Base-by-base conservation (phyloP, 352 stramenopile species). In the Plasmopara muralis region DNA sequence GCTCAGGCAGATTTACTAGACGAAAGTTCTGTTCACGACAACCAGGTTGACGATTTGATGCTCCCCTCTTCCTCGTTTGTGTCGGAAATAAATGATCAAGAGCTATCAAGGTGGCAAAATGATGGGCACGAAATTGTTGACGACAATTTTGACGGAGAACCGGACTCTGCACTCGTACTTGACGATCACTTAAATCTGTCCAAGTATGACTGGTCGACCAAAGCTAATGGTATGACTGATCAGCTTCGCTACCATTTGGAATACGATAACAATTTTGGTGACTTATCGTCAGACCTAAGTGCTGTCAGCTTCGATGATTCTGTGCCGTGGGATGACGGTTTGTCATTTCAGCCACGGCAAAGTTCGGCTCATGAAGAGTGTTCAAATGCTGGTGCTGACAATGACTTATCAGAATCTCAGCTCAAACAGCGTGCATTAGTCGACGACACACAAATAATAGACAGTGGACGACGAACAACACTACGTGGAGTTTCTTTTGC, bases 221-320 rank as follows among this genome's bases (percentile, higher is more conserved):
- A 43, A 7, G 55, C 42, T 20, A 40, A 47, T 10, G 48, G 44
- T 41, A 53, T 51, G 16, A 53, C 33, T 9, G 50, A 59, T 29
- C 43, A 57, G 10, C 30, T 60, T 47, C 59, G 54, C 14, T 57
- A 55, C 43, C 55, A 60, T 35, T 73, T 69, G 47, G 53, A 43
- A 44, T 60, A 57, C 12, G 41, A 54, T 2, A 43, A 56, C 35
- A 42, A 57, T 25, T 53, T 55, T 8, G 54, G 56, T 4, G 43
- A 72, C 12, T 16, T 49, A 15, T 63, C 59, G 39, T 89, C 78
- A 0, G 76, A 91, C 14, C 53, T 87, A 6, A 91, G 81, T 29
- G 81, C 77, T 25, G 60, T 90, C 31, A 93, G 83, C 52, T 70
- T 92, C 31, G 72, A 89, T 43, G 81, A 93, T 59, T 90, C 83